Evolutionary conservation across 306 rosid genomes (phyloP).

Genomic region (Arachis hypogaea): DNA sequence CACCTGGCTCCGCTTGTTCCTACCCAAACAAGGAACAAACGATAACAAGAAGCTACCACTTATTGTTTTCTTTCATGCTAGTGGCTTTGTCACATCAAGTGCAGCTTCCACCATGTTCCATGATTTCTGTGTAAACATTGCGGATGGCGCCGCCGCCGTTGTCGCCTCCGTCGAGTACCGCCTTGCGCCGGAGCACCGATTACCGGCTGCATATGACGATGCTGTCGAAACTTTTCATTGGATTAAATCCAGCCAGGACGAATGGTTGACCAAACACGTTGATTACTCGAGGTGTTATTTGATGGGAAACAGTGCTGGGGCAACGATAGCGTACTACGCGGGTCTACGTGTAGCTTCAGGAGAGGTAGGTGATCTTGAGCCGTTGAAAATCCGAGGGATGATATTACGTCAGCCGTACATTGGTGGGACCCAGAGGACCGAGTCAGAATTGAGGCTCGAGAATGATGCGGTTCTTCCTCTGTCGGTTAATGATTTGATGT

Average conservation of each 20-base stretch:
- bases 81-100: slow-evolving; percentile 41
- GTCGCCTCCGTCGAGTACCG: slow-evolving; percentile 51
- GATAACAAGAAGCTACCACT: slow-evolving; percentile 42
- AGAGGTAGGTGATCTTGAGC: slow-evolving; percentile 1
- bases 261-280: slow-evolving; percentile 41
- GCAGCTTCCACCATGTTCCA: slow-evolving; percentile 38
- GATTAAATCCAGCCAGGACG: slow-evolving; percentile 35
- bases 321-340: slow-evolving; percentile 41
- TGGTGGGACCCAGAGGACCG: slow-evolving; percentile 45
- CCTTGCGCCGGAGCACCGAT: slow-evolving; percentile 49
- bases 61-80: slow-evolving; percentile 43
- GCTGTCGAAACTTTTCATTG: slow-evolving; percentile 46
- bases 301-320: slow-evolving; percentile 56
- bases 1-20: slow-evolving; percentile 46
- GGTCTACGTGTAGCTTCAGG: slow-evolving; percentile 39
- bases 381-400: slow-evolving; percentile 45
- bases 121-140: slow-evolving; percentile 30
- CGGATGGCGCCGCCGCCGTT: slow-evolving; percentile 17
- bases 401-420: slow-evolving; percentile 48
- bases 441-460: slow-evolving; percentile 43
- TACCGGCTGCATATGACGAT: slow-evolving; percentile 52
- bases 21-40: slow-evolving; percentile 34
- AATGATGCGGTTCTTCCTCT: slow-evolving; percentile 16
- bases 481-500: slow-evolving; percentile 25
- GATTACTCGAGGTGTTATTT: slow-evolving; percentile 43